Conservation (phyloP, 2,329 filamentous ascomycete genomes). For the Xylariaceae sp. region DNA sequence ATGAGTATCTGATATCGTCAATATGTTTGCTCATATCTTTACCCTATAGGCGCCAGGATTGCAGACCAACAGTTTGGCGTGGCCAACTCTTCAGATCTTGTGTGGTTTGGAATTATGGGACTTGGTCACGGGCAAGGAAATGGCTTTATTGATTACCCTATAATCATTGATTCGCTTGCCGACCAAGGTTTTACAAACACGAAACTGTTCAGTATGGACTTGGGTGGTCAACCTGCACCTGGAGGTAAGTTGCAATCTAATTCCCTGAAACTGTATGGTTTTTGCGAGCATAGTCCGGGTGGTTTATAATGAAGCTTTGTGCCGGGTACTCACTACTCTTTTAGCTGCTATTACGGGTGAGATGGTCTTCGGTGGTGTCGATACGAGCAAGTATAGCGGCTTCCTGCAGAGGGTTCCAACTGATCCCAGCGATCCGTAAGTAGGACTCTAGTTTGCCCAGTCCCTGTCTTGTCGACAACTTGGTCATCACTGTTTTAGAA, state of each 20-base stretch:
- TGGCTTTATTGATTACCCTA: conserved; percentile 46
- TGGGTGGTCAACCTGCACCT: conserved; percentile 35
- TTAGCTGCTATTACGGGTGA: conserved; percentile 40
- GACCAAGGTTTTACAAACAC: conserved; percentile 45
- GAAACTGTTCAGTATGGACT: conserved; percentile 48
- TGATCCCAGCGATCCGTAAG: conserved; percentile 33
- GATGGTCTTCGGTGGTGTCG: conserved; percentile 51
- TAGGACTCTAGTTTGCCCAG: background rate
- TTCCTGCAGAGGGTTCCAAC: conserved; percentile 41
- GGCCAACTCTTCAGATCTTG: conserved; percentile 40
- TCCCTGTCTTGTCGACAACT: background rate
- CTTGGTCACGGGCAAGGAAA: conserved; percentile 40
- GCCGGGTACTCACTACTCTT: conserved; percentile 2
- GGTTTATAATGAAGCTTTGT: background rate
- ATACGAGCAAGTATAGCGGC: conserved; percentile 49
- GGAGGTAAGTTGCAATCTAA: conserved; percentile 19
- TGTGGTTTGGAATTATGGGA: conserved; percentile 50
- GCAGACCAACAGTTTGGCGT: conserved; percentile 49
- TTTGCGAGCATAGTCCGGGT: background rate
- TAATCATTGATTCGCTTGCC: conserved; percentile 49
- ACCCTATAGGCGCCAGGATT: conserved; percentile 32
- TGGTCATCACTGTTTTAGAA: background rate
- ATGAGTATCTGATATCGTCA: too few relatives aligned
- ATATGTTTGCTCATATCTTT: too few relatives aligned
- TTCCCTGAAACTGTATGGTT: background rate